phyloP scores from a whole-genome alignment of 768 basidiomycete genomes.

The Neoboletus subvelutipes region DNA sequence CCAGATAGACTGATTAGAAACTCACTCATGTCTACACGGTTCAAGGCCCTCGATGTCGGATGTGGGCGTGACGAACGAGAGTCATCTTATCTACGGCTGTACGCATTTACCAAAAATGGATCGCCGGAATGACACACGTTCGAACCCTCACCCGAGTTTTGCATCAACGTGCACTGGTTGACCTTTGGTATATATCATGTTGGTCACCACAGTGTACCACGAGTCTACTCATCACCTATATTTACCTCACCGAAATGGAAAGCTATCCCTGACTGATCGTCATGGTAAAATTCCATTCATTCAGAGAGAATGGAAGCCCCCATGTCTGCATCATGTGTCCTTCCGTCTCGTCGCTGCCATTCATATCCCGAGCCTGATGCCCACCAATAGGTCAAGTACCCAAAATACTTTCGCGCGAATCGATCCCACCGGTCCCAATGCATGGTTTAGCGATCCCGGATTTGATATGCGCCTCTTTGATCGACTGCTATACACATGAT shows the following conservation, averaged over 20 bases:
- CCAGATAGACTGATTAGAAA: background rate
- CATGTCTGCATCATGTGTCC: too few relatives aligned
- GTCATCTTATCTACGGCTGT: background rate
- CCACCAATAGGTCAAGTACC: background rate
- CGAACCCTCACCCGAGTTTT: too few relatives aligned
- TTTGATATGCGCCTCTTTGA: background rate
- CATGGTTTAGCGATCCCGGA: background rate
- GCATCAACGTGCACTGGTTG: too few relatives aligned
- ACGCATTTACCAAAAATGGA: background rate
- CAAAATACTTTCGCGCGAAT: background rate
- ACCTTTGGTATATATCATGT: background rate
- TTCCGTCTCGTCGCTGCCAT: background rate
- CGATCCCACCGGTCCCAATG: background rate
- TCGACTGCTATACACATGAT: too few relatives aligned
- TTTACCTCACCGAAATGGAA: background rate
- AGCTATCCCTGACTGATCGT: background rate
- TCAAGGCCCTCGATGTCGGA: background rate
- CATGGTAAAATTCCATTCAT: background rate
- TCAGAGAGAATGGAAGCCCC: too few relatives aligned
- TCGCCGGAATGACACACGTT: background rate
- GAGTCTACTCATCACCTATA: background rate
- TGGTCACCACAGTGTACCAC: background rate
- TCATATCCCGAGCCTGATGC: background rate
- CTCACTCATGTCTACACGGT: conserved; percentile 26
- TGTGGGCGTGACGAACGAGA: background rate